Evolutionary conservation across 2,329 filamentous ascomycete genomes (phyloP).

Genomic region (Penicillium glabrum): DNA sequence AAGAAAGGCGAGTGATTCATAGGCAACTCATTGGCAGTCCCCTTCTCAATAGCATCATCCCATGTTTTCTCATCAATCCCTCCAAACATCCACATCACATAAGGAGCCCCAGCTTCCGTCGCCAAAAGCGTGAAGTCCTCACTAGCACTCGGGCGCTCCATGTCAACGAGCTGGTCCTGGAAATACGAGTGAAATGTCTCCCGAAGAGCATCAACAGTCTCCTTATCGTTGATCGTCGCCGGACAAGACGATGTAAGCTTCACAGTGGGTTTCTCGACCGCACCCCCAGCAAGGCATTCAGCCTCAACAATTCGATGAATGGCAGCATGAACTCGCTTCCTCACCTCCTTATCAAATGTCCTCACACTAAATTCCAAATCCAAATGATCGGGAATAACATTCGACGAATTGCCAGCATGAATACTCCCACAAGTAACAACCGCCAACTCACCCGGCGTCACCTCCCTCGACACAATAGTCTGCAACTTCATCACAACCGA

Average conservation of each 20-base stretch:
- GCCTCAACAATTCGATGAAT: slow-evolving; percentile 51
- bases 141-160: slow-evolving; percentile 46
- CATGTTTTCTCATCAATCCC: slow-evolving; percentile 50
- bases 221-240: slow-evolving; percentile 53
- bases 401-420: slow-evolving; percentile 44
- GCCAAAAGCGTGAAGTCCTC: slow-evolving; percentile 61
- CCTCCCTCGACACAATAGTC: slow-evolving; percentile 41
- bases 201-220: slow-evolving; percentile 44
- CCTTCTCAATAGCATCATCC: slow-evolving; percentile 50
- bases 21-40: slow-evolving; percentile 50
- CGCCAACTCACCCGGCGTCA: slow-evolving; percentile 40
- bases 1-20: slow-evolving; percentile 61
- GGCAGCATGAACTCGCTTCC: slow-evolving; percentile 35
- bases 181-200: slow-evolving; percentile 51
- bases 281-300: slow-evolving; percentile 54
- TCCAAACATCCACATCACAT: slow-evolving; percentile 58
- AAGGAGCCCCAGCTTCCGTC: slow-evolving; percentile 50
- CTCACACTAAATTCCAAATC: slow-evolving; percentile 45
- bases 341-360: slow-evolving; percentile 31
- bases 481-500: slow-evolving; percentile 44
- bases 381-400: slow-evolving; percentile 47
- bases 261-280: slow-evolving; percentile 45
- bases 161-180: slow-evolving; percentile 35
- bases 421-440: slow-evolving; percentile 49
- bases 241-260: slow-evolving; percentile 46